A percentile compares a stretch with the other conserved stretches of the same genome.
Evolutionary conservation across 139 green algal genomes (phyloP).

Genomic region (Nannochloris sp.): DNA sequence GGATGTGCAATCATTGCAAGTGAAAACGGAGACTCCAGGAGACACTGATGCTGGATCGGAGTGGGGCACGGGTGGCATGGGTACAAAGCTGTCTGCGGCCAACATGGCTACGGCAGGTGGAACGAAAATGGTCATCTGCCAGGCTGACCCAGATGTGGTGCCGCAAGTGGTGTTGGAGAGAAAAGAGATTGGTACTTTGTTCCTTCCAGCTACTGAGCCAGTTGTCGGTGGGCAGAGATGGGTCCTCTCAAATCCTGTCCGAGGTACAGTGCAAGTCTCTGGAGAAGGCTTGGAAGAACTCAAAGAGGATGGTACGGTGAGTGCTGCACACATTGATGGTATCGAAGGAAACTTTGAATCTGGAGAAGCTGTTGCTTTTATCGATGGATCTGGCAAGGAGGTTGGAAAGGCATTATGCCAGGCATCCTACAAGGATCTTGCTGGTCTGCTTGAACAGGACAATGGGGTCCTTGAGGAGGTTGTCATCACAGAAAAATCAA

Average conservation of each 20-base stretch:
- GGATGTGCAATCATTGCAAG: constrained; percentile 46
- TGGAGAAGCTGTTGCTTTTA: constrained; percentile 66
- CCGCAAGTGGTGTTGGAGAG: constrained; percentile 45
- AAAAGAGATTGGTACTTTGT: constrained; percentile 37
- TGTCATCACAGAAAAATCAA: not conserved
- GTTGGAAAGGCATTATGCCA: constrained; percentile 74
- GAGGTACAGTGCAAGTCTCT: too few relatives aligned
- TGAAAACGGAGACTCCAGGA: constrained; percentile 46
- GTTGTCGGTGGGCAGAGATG: constrained; percentile 68
- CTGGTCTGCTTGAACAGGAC: not conserved
- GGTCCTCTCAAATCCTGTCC: constrained; percentile 31
- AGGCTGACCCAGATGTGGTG: constrained; percentile 28
- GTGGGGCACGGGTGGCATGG: constrained; percentile 92
- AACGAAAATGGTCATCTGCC: constrained; percentile 68
- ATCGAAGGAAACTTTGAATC: constrained; percentile 42
- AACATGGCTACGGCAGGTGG: constrained; percentile 80
- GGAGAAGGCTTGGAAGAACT: not conserved
- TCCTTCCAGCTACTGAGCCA: constrained; percentile 34
- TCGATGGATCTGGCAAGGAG: constrained; percentile 52
- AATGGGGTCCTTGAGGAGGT: not conserved
- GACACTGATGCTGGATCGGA: constrained; percentile 35
- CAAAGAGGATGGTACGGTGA: constrained; percentile 62
- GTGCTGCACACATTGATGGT: constrained; percentile 58
- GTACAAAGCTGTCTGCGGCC: constrained; percentile 88
- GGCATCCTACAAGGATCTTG: constrained; percentile 33